Percentiles rank a stretch among this genome's conserved stretches.
Conservation (phyloP, 192 early-diverging fungal genomes). For the Phlyctochytrium bullatum region DNA sequence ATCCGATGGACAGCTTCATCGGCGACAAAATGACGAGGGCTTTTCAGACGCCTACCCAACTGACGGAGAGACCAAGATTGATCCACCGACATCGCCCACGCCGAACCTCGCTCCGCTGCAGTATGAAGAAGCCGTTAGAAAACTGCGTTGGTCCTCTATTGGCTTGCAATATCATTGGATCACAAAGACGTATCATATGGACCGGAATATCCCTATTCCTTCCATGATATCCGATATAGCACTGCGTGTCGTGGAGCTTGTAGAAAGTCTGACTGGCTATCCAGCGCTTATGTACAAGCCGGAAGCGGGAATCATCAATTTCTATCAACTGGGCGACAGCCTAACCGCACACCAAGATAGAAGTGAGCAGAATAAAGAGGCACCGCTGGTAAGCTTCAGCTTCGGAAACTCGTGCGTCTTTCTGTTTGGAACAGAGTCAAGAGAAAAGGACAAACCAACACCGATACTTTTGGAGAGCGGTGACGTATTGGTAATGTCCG, state of each 20-base stretch:
- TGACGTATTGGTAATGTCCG: conserved; percentile 87
- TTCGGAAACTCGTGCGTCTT: conserved; percentile 77
- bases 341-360: conserved; percentile 93
- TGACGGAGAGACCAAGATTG: conserved; percentile 26
- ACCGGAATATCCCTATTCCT: conserved; percentile 68
- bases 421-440: conserved; percentile 72
- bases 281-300: conserved; percentile 54
- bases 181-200: conserved; percentile 74
- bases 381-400: conserved; percentile 68
- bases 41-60: conserved; percentile 9
- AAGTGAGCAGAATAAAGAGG: conserved; percentile 81
- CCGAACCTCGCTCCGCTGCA: conserved; percentile 22
- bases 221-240: conserved; percentile 58
- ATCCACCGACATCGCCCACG: conserved; percentile 39
- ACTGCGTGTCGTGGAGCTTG: conserved; percentile 62
- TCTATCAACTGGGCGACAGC: conserved; percentile 77
- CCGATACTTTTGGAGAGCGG: conserved; percentile 79
- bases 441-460: conserved; percentile 62
- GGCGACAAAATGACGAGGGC: background rate
- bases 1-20: conserved; percentile 10
- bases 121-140: conserved; percentile 20
- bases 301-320: conserved; percentile 94
- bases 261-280: conserved; percentile 61
- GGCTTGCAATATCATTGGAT: conserved; percentile 59
- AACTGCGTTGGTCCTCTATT: conserved; percentile 48